These are phyloP conservation scores for Microascus cirrosus DNA, from an alignment of 2,329 filamentous ascomycete species.

Conservation along the genomic window DNA sequence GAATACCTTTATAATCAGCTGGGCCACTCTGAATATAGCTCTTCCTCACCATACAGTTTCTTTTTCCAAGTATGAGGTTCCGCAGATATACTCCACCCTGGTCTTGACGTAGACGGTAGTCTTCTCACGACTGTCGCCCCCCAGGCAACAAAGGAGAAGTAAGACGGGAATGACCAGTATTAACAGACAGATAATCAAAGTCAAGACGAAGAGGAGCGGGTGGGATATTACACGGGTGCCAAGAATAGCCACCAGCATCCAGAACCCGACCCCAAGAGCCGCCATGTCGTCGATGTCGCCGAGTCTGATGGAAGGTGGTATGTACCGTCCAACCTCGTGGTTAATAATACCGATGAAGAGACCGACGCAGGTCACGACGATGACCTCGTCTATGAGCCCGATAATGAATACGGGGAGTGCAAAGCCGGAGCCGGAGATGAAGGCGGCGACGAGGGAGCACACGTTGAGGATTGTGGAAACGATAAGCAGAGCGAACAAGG, in stretches of 20 bases:
- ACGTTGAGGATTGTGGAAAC: neutral
- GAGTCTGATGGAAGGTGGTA: neutral
- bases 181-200: neutral
- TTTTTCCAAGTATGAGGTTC: neutral
- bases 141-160: neutral
- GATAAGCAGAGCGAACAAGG: slow-evolving; percentile 2
- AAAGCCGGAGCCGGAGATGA: neutral
- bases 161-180: neutral
- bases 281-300: slow-evolving; percentile 2
- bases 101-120: neutral
- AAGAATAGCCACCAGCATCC: slow-evolving; percentile 3
- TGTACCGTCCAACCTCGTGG: slow-evolving; percentile 2
- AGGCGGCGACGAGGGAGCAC: neutral
- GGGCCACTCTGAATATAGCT: too few species aligned
- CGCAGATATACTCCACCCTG: neutral
- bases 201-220: neutral
- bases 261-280: slow-evolving; percentile 2
- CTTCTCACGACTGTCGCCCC: neutral
- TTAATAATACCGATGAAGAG: slow-evolving; percentile 3
- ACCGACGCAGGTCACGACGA: slow-evolving; percentile 1
- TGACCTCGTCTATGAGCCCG: neutral
- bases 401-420: neutral
- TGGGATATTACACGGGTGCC: neutral
- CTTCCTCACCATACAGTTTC: too few species aligned
- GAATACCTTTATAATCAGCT: too few species aligned